Evolutionary conservation across 768 basidiomycete genomes (phyloP).

Genomic region (Macrolepiota fuliginosa): DNA sequence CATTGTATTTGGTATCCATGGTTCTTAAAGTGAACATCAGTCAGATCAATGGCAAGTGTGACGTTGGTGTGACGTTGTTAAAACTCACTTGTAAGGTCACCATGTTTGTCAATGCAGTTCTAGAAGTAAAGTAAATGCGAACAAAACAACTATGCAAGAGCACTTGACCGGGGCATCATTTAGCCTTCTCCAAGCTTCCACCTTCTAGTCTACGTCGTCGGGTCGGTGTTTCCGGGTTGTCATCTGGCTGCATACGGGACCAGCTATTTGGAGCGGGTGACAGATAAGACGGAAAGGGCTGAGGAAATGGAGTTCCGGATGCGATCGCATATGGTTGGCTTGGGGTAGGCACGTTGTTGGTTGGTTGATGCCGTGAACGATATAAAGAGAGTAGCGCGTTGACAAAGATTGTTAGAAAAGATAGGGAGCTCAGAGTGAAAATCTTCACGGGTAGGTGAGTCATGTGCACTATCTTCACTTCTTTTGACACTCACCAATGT

Average conservation of each 20-base stretch:
- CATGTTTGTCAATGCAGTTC: constrained; percentile 7
- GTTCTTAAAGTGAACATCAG: neutral
- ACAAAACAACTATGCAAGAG: neutral
- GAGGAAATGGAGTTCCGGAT: constrained; percentile 40
- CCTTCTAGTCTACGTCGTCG: constrained; percentile 57
- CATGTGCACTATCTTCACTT: constrained; percentile 6
- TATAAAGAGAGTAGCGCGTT: constrained; percentile 79
- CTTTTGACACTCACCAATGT: constrained; percentile 64
- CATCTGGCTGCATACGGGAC: constrained; percentile 37
- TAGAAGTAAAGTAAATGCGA: constrained; percentile 6
- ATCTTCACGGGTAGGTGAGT: constrained; percentile 36
- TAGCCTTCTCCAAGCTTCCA: constrained; percentile 53
- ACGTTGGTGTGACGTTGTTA: neutral
- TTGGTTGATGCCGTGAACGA: constrained; percentile 60
- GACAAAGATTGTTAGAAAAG: constrained; percentile 77
- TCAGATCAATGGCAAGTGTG: neutral
- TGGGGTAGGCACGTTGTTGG: constrained; percentile 26
- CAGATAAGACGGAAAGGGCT: constrained; percentile 46
- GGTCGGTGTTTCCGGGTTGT: constrained; percentile 42
- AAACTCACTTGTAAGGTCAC: neutral
- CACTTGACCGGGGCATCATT: constrained; percentile 29
- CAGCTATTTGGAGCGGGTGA: constrained; percentile 49
- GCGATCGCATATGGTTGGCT: constrained; percentile 37
- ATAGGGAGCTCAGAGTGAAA: constrained; percentile 73
- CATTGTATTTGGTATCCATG: neutral